A percentile compares a stretch with the other conserved stretches of the same genome.
Evolutionary conservation across 2,329 filamentous ascomycete genomes (phyloP).

Genomic region (Colletotrichum australisinense): DNA sequence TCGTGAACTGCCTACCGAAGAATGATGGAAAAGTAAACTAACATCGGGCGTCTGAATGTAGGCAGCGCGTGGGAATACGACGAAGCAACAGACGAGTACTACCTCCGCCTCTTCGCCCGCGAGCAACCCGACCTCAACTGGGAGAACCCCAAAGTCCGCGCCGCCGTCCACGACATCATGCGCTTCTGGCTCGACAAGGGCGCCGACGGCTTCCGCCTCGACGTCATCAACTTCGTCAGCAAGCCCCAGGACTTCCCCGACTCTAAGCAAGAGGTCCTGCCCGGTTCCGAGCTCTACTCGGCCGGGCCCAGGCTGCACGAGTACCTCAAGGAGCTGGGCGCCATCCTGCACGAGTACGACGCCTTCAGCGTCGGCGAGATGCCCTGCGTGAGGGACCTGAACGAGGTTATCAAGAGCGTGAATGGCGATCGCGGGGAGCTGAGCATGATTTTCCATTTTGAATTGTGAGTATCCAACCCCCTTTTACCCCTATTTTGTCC

Average conservation of each 20-base stretch:
- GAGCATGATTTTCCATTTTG: constrained; percentile 81
- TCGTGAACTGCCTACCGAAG: too few species aligned
- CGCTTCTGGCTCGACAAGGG: constrained; percentile 80
- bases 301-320: constrained; percentile 63
- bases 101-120: constrained; percentile 76
- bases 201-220: constrained; percentile 74
- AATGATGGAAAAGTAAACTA: too few species aligned
- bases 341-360: constrained; percentile 57
- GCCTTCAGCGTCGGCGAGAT: constrained; percentile 66
- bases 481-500: background rate
- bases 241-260: constrained; percentile 69
- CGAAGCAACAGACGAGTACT: constrained; percentile 61
- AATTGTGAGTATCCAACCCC: constrained; percentile 56
- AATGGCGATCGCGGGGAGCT: constrained; percentile 68
- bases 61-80: constrained; percentile 63
- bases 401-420: constrained; percentile 60
- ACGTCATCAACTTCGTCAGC: constrained; percentile 76
- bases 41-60: constrained; percentile 15
- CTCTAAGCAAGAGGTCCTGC: constrained; percentile 47
- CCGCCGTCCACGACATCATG: constrained; percentile 76
- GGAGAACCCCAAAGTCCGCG: constrained; percentile 74
- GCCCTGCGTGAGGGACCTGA: constrained; percentile 56
- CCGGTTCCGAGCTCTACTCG: constrained; percentile 58
- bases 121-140: constrained; percentile 84
- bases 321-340: constrained; percentile 57